Conservation (phyloP, 1,139 yeast genomes). For the Debaryomyces subglobosus region DNA sequence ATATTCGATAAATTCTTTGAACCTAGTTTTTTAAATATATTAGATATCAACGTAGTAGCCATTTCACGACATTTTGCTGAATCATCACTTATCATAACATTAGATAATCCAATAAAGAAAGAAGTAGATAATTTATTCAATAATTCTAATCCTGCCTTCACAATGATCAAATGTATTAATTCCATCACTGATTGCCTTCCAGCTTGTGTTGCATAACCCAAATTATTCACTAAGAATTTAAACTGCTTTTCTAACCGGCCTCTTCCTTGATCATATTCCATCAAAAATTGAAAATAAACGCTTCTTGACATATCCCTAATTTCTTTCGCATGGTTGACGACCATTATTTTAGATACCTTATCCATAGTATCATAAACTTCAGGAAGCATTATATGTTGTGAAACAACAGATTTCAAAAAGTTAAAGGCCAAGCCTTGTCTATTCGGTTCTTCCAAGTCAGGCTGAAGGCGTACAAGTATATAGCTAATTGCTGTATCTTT, state of each 20-base stretch:
- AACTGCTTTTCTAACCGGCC: constrained; percentile 84
- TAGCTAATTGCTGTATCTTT: constrained; percentile 78
- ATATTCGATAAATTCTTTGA: constrained; percentile 42
- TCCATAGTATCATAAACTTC: constrained; percentile 92
- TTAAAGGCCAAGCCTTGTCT: constrained; percentile 88
- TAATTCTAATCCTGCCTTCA: constrained; percentile 66
- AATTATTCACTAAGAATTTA: constrained; percentile 77
- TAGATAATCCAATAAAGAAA: constrained; percentile 80
- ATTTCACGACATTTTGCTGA: constrained; percentile 82
- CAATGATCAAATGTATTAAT: constrained; percentile 68
- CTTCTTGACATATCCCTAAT: constrained; percentile 87
- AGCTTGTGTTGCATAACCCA: constrained; percentile 80
- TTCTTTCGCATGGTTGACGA: constrained; percentile 82
- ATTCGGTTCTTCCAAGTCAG: constrained; percentile 90
- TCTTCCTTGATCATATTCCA: constrained; percentile 94
- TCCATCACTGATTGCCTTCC: constrained; percentile 95
- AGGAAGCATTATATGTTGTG: constrained; percentile 76
- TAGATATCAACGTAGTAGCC: constrained; percentile 67
- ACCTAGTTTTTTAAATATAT: constrained; percentile 57
- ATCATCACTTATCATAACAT: constrained; percentile 78
- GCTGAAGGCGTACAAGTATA: constrained; percentile 72
- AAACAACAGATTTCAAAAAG: constrained; percentile 73
- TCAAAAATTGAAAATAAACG: constrained; percentile 80
- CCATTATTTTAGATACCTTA: constrained; percentile 79
- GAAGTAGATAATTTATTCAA: constrained; percentile 67